Conservation (phyloP, 2,329 filamentous ascomycete species). For the Arthrobotrys sinensis region DNA sequence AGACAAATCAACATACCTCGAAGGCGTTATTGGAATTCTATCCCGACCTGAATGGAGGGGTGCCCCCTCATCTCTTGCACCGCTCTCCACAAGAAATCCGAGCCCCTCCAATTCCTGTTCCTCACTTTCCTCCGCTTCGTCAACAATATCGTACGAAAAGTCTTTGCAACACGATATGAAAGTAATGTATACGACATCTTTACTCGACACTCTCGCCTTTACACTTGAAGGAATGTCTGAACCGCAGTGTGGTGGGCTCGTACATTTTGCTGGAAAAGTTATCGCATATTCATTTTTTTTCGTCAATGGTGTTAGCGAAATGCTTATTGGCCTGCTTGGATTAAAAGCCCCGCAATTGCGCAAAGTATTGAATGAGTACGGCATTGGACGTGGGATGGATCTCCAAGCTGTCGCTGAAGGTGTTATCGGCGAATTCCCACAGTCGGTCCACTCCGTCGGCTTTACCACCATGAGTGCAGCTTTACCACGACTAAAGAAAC, state of each 20-base stretch:
- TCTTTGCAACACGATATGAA: slow-evolving; percentile 90
- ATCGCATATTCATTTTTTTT: slow-evolving; percentile 96
- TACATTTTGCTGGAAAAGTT: slow-evolving; percentile 90
- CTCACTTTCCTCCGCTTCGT: slow-evolving; percentile 73
- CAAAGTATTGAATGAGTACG: slow-evolving; percentile 79
- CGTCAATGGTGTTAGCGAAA: slow-evolving; percentile 86
- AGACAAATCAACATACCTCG: slow-evolving; percentile 85
- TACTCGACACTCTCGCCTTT: slow-evolving; percentile 85
- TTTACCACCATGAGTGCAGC: slow-evolving; percentile 76
- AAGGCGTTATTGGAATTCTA: slow-evolving; percentile 86
- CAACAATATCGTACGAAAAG: slow-evolving; percentile 78
- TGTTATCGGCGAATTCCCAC: slow-evolving; percentile 66
- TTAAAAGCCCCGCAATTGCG: slow-evolving; percentile 79
- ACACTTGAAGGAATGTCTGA: slow-evolving; percentile 91
- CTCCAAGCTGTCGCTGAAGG: slow-evolving; percentile 65
- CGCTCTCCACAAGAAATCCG: slow-evolving; percentile 73
- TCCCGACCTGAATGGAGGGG: slow-evolving; percentile 88
- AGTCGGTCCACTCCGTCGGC: slow-evolving; percentile 74
- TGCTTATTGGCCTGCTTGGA: slow-evolving; percentile 85
- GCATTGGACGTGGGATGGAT: slow-evolving; percentile 73
- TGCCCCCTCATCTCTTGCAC: slow-evolving; percentile 77
- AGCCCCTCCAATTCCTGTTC: slow-evolving; percentile 67
- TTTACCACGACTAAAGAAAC: slow-evolving; percentile 76
- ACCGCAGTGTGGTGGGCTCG: slow-evolving; percentile 77
- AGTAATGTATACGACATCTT: slow-evolving; percentile 86